phyloP scores from a whole-genome alignment of 352 stramenopile species.

The Globisporangium barbulae region DNA sequence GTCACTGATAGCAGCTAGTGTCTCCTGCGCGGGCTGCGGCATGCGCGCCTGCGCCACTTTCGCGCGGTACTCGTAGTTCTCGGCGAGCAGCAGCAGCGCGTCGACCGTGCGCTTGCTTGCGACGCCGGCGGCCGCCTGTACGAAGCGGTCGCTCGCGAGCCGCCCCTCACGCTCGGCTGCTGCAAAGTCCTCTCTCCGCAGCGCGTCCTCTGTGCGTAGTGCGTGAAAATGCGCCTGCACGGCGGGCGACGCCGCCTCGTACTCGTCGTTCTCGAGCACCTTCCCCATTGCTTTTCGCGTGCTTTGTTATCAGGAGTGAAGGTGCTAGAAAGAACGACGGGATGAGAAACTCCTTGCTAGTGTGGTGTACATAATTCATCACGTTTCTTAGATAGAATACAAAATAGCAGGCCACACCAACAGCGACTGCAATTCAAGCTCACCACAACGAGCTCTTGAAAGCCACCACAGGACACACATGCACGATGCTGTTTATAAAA shows the following conservation, averaged over 20 bases:
- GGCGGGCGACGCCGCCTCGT: conserved; percentile 61
- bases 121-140: conserved; percentile 52
- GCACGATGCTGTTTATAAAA: not conserved
- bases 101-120: conserved; percentile 66
- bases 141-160: conserved; percentile 66
- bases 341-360: not conserved
- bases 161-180: conserved; percentile 65
- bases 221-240: conserved; percentile 84
- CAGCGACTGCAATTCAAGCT: too few species aligned
- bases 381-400: too few species aligned
- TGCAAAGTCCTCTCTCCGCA: conserved; percentile 46
- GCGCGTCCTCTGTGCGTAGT: conserved; percentile 58
- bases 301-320: conserved; percentile 9
- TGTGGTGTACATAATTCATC: conserved; percentile 1
- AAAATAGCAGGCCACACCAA: too few species aligned
- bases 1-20: not conserved
- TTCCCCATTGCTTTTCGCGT: conserved; percentile 40
- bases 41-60: conserved; percentile 53
- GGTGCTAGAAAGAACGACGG: not conserved
- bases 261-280: conserved; percentile 61
- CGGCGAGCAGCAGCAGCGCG: conserved; percentile 61
- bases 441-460: not conserved
- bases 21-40: conserved; percentile 14
- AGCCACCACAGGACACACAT: too few species aligned
- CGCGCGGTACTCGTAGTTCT: conserved; percentile 78